Base-by-base conservation (phyloP, 2,329 filamentous ascomycete species). In the Hymenoscyphus scutula region DNA sequence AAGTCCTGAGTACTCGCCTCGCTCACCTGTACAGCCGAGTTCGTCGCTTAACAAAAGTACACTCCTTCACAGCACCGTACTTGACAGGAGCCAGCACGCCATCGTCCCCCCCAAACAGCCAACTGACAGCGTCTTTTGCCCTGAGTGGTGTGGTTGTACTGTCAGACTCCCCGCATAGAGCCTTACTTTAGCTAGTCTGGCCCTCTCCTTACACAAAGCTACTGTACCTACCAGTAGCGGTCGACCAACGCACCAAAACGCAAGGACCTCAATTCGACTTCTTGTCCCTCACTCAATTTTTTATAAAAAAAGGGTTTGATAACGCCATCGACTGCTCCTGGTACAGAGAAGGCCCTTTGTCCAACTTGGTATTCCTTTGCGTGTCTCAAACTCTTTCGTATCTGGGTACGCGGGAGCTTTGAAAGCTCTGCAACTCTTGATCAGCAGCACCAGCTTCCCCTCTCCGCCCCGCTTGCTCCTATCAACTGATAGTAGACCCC, bases 401-500 rank as follows among this genome's bases (percentile, higher is more conserved):
- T 48, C 41, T 48, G 41, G 41, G 41, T 48, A 48, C 41, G 41
- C 19, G 41, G 41, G 41, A 23, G 41, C 41, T 48, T 11, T 17
- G n/a, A 48, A 48, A 23, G 41, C n/a, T 25, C 11, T 48, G 41
- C 41, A 45, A 34, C 41, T 45, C 41, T 45, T 19, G 41, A 45
- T 45, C 41, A 48, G 41, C 41, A 48, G 41, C 41, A 25, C 41
- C 41, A 48, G 23, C 41, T 48, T 48, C 41, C 41, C 41, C 41
- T 48, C 41, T 48, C 10, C 41, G 41, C 41, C 41, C 41, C 41
- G 41, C 41, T 48, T 48, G n/a, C n/a, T 17, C 41, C 41, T 25
- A 48, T 48, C 41, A 48, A 19, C 38, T 5, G n/a, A n/a, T n/a
- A n/a, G n/a, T n/a, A n/a, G n/a, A 8, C 17, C 30, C 30, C 11